A percentile compares a stretch with the other conserved stretches of the same genome.
Conservation (phyloP, 257 asterid genomes). For the Mentha longifolia region DNA sequence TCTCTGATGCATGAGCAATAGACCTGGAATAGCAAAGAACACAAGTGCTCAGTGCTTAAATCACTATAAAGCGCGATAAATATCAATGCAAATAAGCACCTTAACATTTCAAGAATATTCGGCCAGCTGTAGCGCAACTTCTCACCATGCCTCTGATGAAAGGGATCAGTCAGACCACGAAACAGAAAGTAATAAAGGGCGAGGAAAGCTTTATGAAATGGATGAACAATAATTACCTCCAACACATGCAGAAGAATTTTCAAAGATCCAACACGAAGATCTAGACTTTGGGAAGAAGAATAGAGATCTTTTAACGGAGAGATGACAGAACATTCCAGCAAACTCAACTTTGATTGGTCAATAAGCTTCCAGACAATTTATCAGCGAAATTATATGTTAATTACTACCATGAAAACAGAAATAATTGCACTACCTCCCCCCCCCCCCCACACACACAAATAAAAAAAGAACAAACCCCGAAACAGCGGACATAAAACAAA, state of each 20-base stretch:
- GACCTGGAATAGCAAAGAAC: conserved; percentile 61
- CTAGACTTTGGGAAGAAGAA: conserved; percentile 71
- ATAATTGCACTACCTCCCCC: not conserved
- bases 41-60: conserved; percentile 30
- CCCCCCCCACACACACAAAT: not conserved
- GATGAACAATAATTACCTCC: conserved; percentile 59
- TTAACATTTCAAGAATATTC: conserved; percentile 77
- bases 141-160: conserved; percentile 93
- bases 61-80: conserved; percentile 29
- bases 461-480: not conserved
- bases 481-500: conserved; percentile 5
- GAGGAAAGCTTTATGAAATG: conserved; percentile 18
- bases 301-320: conserved; percentile 79
- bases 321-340: conserved; percentile 86
- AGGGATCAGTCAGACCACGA: conserved; percentile 39
- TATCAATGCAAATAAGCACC: conserved; percentile 47
- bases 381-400: conserved; percentile 31
- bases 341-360: conserved; percentile 58
- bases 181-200: conserved; percentile 15
- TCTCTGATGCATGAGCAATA: conserved; percentile 84
- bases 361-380: conserved; percentile 47
- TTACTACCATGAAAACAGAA: conserved; percentile 27
- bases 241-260: conserved; percentile 93
- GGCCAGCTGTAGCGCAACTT: conserved; percentile 92
- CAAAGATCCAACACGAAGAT: conserved; percentile 83